A percentile compares a stretch with the other conserved stretches of the same genome.
These are phyloP conservation scores for Vitis hybrid DNA, from an alignment of 177 flowering plant species.

Conservation along the genomic window DNA sequence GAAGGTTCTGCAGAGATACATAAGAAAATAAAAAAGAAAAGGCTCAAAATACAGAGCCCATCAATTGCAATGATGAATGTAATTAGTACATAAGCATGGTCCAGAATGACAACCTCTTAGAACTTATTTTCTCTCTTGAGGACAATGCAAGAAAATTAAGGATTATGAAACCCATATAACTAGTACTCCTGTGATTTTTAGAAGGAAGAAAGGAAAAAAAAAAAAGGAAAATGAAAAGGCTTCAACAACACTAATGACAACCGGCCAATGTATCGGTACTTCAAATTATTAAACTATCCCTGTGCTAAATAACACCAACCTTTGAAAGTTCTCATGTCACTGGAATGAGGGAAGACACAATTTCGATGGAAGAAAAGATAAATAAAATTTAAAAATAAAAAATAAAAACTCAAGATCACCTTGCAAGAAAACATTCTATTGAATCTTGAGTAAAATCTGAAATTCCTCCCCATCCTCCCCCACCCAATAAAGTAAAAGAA, in stretches of 20 bases:
- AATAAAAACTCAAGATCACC: conserved; percentile 32
- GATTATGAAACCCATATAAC: conserved; percentile 22
- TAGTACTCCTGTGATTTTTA: conserved; percentile 25
- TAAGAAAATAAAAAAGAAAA: neutral
- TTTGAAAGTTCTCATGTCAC: conserved; percentile 32
- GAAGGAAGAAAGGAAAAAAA: neutral
- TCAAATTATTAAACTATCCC: conserved; percentile 29
- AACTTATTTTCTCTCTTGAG: conserved; percentile 30
- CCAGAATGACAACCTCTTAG: conserved; percentile 18
- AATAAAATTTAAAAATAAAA: conserved; percentile 19
- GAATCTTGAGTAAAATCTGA: conserved; percentile 47
- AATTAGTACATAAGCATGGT: conserved; percentile 30
- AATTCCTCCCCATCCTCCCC: conserved; percentile 24
- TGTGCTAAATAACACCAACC: conserved; percentile 34
- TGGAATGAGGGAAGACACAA: conserved; percentile 34
- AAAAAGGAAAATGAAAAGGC: conserved; percentile 2
- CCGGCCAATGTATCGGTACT: conserved; percentile 31
- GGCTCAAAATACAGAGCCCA: conserved; percentile 12
- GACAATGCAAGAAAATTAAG: conserved; percentile 25
- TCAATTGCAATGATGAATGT: conserved; percentile 26
- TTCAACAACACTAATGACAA: conserved; percentile 24
- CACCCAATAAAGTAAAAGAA: conserved; percentile 17
- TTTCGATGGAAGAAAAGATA: conserved; percentile 33
- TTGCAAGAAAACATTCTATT: conserved; percentile 38
- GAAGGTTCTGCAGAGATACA: conserved; percentile 1